These are phyloP conservation scores for Haematococcus lacustris DNA, from an alignment of 139 green algal genomes.

Conservation along the genomic window DNA sequence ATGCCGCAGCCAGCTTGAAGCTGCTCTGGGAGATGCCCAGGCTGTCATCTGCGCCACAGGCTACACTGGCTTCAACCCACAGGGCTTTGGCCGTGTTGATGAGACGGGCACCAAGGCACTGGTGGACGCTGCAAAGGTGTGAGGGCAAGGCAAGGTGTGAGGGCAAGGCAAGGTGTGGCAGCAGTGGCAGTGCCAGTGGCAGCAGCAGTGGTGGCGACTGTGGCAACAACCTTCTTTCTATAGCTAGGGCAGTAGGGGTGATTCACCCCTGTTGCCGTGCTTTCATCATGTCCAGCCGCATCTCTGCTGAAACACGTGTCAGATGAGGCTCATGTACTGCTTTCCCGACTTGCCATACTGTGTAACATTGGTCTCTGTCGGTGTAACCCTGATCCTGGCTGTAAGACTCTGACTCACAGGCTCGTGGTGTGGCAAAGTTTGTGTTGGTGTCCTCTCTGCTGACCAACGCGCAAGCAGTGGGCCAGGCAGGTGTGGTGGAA, in stretches of 20 bases:
- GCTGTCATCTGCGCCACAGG: slow-evolving; percentile 54
- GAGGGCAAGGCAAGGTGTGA: background rate
- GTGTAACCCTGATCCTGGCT: background rate
- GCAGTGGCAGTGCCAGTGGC: background rate
- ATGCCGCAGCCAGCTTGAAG: background rate
- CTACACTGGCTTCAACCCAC: slow-evolving; percentile 28
- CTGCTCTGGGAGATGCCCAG: slow-evolving; percentile 37
- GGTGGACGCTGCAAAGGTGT: slow-evolving; percentile 48
- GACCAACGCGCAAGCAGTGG: slow-evolving; percentile 45
- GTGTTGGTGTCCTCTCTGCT: slow-evolving; percentile 52
- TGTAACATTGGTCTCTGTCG: background rate
- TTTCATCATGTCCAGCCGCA: background rate
- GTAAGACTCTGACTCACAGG: background rate
- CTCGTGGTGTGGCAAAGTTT: slow-evolving; percentile 34
- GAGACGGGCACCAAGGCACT: slow-evolving; percentile 51
- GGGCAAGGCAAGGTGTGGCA: background rate
- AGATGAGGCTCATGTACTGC: background rate
- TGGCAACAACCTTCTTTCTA: background rate
- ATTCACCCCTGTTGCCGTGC: background rate
- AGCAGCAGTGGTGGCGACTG: background rate
- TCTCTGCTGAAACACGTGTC: background rate
- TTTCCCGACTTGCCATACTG: background rate
- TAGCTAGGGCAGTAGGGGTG: background rate
- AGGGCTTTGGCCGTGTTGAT: slow-evolving; percentile 20
- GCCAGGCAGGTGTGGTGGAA: slow-evolving; percentile 13